Conservation (phyloP, 129 eudicot species). For the Scalesia atractyloides region DNA sequence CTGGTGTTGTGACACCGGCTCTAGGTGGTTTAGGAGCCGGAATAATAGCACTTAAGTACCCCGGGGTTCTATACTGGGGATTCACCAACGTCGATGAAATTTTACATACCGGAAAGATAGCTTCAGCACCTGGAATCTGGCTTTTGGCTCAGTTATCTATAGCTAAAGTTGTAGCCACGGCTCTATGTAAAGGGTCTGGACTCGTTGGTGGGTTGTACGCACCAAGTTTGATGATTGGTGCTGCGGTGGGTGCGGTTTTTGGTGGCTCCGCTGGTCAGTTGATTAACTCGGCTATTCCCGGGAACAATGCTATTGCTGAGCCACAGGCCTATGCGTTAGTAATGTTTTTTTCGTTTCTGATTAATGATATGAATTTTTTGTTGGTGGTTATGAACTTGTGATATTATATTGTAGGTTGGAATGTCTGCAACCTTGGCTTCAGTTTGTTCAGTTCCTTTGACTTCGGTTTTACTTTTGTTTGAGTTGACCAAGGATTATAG, state of each 20-base stretch:
- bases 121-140: constrained; percentile 99
- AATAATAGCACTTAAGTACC: constrained; percentile 90
- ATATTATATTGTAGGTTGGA: constrained; percentile 70
- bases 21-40: constrained; percentile 97
- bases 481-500: constrained; percentile 98
- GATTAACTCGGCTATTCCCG: constrained; percentile 88
- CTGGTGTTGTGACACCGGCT: constrained; percentile 90
- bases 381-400: constrained; percentile 9
- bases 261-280: constrained; percentile 91
- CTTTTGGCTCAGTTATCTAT: constrained; percentile 84
- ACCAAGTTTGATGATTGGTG: constrained; percentile 98
- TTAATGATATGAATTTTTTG: background rate
- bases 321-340: constrained; percentile 99
- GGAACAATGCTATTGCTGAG: constrained; percentile 90
- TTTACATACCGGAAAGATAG: constrained; percentile 90
- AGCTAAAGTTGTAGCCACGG: constrained; percentile 95
- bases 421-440: constrained; percentile 99
- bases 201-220: constrained; percentile 98
- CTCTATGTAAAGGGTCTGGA: constrained; percentile 96
- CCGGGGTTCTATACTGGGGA: constrained; percentile 98
- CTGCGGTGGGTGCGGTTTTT: constrained; percentile 98
- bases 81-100: constrained; percentile 97
- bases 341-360: constrained; percentile 27
- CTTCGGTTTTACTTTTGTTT: constrained; percentile 92
- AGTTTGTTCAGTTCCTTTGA: constrained; percentile 96